phyloP scores from a whole-genome alignment of 495 filamentous ascomycete genomes.

The Darksidea phi region DNA sequence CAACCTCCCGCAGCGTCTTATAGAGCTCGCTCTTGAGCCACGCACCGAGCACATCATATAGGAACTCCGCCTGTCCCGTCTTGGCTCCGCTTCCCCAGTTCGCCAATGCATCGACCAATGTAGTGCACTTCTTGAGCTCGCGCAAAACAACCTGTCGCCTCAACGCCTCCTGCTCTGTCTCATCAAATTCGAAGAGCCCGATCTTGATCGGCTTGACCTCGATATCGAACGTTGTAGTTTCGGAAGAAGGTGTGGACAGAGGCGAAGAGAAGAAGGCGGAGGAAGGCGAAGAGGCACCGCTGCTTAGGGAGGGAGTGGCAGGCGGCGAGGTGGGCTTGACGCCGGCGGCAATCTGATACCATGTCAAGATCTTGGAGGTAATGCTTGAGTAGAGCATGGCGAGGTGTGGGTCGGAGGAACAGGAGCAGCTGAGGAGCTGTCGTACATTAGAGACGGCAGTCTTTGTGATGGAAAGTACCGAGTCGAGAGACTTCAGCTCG shows the following conservation, averaged over 20 bases:
- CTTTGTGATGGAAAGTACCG: constrained; percentile 27
- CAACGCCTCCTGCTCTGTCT: constrained; percentile 32
- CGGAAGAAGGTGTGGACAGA: constrained; percentile 13
- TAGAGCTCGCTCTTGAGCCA: constrained; percentile 33
- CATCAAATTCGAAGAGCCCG: constrained; percentile 32
- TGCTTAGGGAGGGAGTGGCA: constrained; percentile 5
- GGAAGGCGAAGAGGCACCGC: constrained; percentile 11
- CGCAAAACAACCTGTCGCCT: constrained; percentile 26
- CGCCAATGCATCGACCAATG: constrained; percentile 27
- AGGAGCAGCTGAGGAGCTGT: constrained; percentile 29
- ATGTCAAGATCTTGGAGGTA: constrained; percentile 30
- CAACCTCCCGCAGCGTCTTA: constrained; percentile 23
- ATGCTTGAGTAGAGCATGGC: constrained; percentile 37
- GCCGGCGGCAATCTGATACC: constrained; percentile 33
- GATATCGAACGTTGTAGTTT: constrained; percentile 13
- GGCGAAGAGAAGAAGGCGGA: constrained; percentile 17
- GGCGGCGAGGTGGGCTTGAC: constrained; percentile 18
- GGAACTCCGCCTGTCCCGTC: constrained; percentile 21
- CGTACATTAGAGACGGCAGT: constrained; percentile 22
- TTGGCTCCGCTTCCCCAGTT: constrained; percentile 11
- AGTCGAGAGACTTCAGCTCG: constrained; percentile 24
- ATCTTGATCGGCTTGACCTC: constrained; percentile 30
- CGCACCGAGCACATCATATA: constrained; percentile 26
- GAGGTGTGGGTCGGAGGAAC: constrained; percentile 30
- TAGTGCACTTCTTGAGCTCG: constrained; percentile 32